These are phyloP conservation scores for Chenopodium formosanum DNA, from an alignment of 148 eudicot species.

Conservation along the genomic window DNA sequence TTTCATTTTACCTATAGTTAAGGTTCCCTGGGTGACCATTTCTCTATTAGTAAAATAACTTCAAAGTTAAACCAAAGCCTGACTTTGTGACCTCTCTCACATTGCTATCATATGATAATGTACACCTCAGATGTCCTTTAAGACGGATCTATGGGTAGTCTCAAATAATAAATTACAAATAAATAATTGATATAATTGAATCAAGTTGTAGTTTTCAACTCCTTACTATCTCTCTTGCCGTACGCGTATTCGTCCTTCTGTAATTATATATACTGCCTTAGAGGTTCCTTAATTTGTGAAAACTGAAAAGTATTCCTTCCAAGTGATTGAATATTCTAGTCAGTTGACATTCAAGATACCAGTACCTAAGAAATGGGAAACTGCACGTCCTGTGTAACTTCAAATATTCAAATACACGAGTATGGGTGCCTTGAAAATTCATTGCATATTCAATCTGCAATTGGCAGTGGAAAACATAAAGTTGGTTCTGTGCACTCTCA, in stretches of 20 bases:
- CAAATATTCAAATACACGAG: slow-evolving; percentile 40
- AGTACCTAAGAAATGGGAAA: slow-evolving; percentile 46
- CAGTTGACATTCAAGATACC: slow-evolving; percentile 7
- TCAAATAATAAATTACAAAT: slow-evolving; percentile 10
- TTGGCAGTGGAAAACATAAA: slow-evolving; percentile 12
- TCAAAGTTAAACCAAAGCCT: not conserved
- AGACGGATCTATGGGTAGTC: slow-evolving; percentile 45
- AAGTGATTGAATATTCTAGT: slow-evolving; percentile 19
- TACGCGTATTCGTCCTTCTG: not conserved
- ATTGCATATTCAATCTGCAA: slow-evolving; percentile 23
- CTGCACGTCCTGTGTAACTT: slow-evolving; percentile 48
- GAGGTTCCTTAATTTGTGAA: not conserved
- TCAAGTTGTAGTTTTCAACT: slow-evolving; percentile 13
- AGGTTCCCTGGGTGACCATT: not conserved
- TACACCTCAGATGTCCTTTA: slow-evolving; percentile 41
- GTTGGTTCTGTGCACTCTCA: slow-evolving; percentile 53
- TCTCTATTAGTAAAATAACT: not conserved
- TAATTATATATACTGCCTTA: slow-evolving; percentile 1
- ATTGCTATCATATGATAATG: not conserved
- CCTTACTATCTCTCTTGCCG: slow-evolving; percentile 6
- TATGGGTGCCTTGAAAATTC: slow-evolving; percentile 49
- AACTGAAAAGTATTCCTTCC: not conserved
- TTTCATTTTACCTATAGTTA: not conserved
- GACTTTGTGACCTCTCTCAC: not conserved
- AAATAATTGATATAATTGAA: not conserved